These are phyloP conservation scores for Bipolaris oryzae DNA, from an alignment of 2,329 filamentous ascomycete species.

Conservation along the genomic window DNA sequence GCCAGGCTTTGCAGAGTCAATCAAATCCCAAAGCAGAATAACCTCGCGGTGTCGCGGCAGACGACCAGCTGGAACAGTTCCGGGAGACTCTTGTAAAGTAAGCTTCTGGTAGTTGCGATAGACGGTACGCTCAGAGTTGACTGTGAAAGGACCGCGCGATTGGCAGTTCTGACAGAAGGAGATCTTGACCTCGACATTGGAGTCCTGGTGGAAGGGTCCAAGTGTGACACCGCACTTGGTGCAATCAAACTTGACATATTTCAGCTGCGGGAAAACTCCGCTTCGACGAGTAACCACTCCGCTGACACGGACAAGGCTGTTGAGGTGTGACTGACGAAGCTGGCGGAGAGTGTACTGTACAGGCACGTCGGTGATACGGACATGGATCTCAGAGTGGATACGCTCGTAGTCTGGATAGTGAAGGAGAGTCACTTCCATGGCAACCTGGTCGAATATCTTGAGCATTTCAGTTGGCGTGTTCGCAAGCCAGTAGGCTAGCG, in stretches of 20 bases:
- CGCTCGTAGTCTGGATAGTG: constrained; percentile 98
- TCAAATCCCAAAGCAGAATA: constrained; percentile 94
- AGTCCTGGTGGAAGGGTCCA: constrained; percentile 96
- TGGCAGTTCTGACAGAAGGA: constrained; percentile 97
- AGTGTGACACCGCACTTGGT: constrained; percentile 89
- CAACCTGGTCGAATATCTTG: constrained; percentile 94
- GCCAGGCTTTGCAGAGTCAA: constrained; percentile 94
- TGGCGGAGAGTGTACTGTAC: constrained; percentile 95
- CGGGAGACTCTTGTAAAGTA: constrained; percentile 94
- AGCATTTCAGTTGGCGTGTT: constrained; percentile 95
- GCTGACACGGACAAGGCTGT: constrained; percentile 91
- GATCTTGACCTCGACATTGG: constrained; percentile 93
- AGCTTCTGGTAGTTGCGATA: constrained; percentile 99
- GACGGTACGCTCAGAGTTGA: constrained; percentile 97
- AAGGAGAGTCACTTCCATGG: constrained; percentile 93
- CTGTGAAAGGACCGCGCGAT: constrained; percentile 88
- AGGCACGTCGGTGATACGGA: constrained; percentile 92
- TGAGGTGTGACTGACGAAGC: constrained; percentile 91
- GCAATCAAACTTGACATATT: constrained; percentile 98
- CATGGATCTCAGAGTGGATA: constrained; percentile 97
- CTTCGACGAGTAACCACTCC: constrained; percentile 94
- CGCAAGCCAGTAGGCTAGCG: constrained; percentile 91
- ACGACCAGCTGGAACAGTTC: constrained; percentile 93
- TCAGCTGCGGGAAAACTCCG: constrained; percentile 95
- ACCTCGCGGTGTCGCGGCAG: constrained; percentile 92